Base-by-base conservation (phyloP, 73 alveolate genomes). In the Symbiodinium pilosum region DNA sequence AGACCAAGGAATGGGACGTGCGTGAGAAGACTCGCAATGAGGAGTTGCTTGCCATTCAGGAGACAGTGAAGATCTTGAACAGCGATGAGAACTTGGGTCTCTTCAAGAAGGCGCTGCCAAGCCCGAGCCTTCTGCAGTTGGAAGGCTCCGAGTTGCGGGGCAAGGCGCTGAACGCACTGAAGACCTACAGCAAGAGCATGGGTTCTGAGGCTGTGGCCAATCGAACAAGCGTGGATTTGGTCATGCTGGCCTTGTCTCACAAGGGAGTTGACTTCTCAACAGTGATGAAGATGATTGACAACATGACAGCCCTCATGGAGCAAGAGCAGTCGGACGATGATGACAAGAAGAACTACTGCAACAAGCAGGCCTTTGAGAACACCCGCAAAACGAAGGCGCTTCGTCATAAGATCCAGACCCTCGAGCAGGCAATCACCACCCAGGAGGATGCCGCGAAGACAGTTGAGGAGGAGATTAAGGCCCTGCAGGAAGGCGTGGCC, bases 41-140 rank as follows among this genome's bases (percentile, higher is more conserved):
- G 95, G 95, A 88, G 69, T 36, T 88, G 85, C 14, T 41, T 20
- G 95, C 95, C 73, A 88, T 88, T 28, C 85, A 77, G 16, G 95
- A 88, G 86, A 88, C 95, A 14, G 95, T 88, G 73, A 88, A 88
- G 95, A 88, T 88, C 95, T 36, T 88, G 86, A 88, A 88, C 95
- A 88, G 95, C 86, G 95, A 88, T 64, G 95, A 88, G 47, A 88
- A 88, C 86, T 34, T 88, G 73, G 95, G 95, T 20, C 95, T 88
- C 95, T 88, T 88, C 95, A 88, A 88, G 86, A 88, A 88, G 51
- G 95, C 95, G 36, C n/a, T 88, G 95, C 95, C 95, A 34, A 88
- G 95, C 86, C 95, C 95, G 69, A 88, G 95, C 69, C 69, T 88
- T 40, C 34, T 88, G 86, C 95, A 88, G 86, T 71, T 88, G 86